These are phyloP conservation scores for Talinum fruticosum DNA, from an alignment of 148 eudicot genomes.

Conservation along the genomic window DNA sequence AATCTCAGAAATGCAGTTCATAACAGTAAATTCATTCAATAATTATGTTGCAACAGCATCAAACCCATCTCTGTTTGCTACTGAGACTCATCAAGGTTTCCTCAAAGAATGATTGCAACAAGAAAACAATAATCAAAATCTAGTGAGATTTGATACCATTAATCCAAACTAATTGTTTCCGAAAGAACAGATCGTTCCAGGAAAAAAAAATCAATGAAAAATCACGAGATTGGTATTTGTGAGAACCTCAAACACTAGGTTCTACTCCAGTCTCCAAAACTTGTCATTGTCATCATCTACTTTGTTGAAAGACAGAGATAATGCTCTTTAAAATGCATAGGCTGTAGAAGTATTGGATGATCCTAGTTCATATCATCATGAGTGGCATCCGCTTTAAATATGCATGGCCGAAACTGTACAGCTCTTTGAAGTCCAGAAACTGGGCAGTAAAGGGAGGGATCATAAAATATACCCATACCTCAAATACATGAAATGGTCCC, in stretches of 20 bases:
- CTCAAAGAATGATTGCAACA: background rate
- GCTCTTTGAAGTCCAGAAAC: background rate
- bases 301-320: background rate
- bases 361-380: background rate
- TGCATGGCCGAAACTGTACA: background rate
- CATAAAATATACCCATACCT: background rate
- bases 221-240: background rate
- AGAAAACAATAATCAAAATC: background rate
- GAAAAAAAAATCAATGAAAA: background rate
- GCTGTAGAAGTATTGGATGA: background rate
- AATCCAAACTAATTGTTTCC: background rate
- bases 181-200: background rate
- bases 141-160: background rate
- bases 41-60: background rate
- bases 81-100: background rate
- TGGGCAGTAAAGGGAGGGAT: background rate
- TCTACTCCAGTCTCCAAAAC: background rate
- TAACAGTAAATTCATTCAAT: background rate
- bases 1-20: background rate
- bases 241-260: background rate
- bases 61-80: background rate
- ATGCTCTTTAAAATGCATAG: background rate
- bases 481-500: background rate
- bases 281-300: background rate
- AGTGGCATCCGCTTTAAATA: background rate